Conservation (phyloP, 2,329 filamentous ascomycete genomes). For the Macroventuria anomochaeta region DNA sequence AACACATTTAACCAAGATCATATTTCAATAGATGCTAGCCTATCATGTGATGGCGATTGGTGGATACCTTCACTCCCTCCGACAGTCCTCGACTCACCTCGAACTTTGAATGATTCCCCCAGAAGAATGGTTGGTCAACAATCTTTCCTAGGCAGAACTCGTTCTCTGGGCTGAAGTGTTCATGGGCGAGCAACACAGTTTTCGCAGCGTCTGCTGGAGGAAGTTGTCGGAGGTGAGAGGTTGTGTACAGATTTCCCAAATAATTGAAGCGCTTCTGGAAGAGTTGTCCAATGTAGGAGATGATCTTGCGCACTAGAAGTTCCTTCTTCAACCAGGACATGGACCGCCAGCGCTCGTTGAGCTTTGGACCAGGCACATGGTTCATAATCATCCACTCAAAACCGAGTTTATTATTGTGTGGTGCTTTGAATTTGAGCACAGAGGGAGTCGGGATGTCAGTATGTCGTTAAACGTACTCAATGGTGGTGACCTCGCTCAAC, state of each 20-base stretch:
- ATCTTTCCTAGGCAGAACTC: not conserved
- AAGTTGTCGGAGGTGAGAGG: not conserved
- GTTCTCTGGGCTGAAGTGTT: not conserved
- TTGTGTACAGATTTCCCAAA: not conserved
- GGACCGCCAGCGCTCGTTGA: not conserved
- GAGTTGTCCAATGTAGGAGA: not conserved
- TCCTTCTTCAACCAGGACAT: constrained; percentile 22
- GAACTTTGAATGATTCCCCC: not conserved
- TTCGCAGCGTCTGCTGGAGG: not conserved
- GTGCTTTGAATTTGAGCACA: not conserved
- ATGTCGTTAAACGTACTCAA: not conserved
- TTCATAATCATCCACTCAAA: not conserved
- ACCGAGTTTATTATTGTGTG: not conserved
- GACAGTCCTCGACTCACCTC: not conserved
- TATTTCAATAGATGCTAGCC: too few species aligned
- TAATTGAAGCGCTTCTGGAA: not conserved
- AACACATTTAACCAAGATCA: too few species aligned
- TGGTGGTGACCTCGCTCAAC: not conserved
- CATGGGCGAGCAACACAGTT: not conserved
- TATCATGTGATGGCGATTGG: too few species aligned
- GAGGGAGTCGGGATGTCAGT: not conserved
- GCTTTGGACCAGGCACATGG: not conserved
- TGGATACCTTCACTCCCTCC: too few species aligned
- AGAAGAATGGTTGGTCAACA: not conserved
- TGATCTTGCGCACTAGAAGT: constrained; percentile 10